Evolutionary conservation across 176 grass and related monocot species (phyloP).

Genomic region (Sorghum bicolor): Sorghum_bicolor_NCBIv3 NC_012870.2:1696501-1697000

Average conservation of each 20-base stretch:
- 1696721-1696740: not conserved
- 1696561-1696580: constrained; percentile 33
- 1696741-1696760: not conserved
- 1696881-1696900: not conserved
- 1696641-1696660: not conserved
- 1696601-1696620: not conserved
- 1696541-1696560: not conserved
- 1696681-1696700: not conserved
- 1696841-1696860: not conserved
- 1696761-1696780: not conserved
- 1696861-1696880: too few species aligned
- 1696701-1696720: not conserved
- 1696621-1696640: not conserved
- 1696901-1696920: constrained; percentile 10
- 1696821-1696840: not conserved
- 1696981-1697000: not conserved
- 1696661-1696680: not conserved
- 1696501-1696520: not conserved
- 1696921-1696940: not conserved
- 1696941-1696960: not conserved
- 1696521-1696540: constrained; percentile 9
- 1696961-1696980: not conserved
- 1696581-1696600: not conserved
- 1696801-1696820: not conserved
- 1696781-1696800: not conserved